These are phyloP conservation scores for Chytriomyces hyalinus DNA, from an alignment of 192 early-diverging fungal genomes.

Conservation along the genomic window DNA sequence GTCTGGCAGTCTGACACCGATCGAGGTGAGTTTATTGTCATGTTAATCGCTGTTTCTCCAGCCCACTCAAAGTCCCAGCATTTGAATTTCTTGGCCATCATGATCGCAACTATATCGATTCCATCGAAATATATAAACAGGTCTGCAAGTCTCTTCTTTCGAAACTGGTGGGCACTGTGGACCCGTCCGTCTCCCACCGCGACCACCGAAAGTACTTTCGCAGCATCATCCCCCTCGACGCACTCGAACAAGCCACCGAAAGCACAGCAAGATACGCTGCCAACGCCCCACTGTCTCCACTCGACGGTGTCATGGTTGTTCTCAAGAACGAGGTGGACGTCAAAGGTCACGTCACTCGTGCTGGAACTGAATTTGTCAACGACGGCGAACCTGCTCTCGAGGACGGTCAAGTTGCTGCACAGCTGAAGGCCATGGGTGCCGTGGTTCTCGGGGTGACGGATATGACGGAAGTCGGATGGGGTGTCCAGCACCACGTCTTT, in stretches of 20 bases:
- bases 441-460: conserved; percentile 69
- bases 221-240: conserved; percentile 30
- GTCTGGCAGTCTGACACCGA: conserved; percentile 34
- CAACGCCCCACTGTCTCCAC: conserved; percentile 54
- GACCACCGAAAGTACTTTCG: conserved; percentile 29
- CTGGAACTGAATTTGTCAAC: conserved; percentile 69
- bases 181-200: not conserved
- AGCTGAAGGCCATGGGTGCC: conserved; percentile 62
- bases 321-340: conserved; percentile 78
- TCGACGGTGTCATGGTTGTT: conserved; percentile 78
- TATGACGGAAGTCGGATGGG: conserved; percentile 69
- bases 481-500: conserved; percentile 63
- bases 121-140: not conserved
- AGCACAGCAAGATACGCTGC: conserved; percentile 61
- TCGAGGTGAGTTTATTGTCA: conserved; percentile 15
- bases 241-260: conserved; percentile 50
- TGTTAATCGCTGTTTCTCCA: not conserved
- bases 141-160: conserved; percentile 36
- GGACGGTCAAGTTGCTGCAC: conserved; percentile 58
- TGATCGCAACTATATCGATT: no score
- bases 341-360: conserved; percentile 50
- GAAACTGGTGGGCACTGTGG: conserved; percentile 29
- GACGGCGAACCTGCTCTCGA: conserved; percentile 45
- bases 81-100: no score
- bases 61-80: no score